Conservation (phyloP, 2,329 filamentous ascomycete species). For the Fusarium sp. region DNA sequence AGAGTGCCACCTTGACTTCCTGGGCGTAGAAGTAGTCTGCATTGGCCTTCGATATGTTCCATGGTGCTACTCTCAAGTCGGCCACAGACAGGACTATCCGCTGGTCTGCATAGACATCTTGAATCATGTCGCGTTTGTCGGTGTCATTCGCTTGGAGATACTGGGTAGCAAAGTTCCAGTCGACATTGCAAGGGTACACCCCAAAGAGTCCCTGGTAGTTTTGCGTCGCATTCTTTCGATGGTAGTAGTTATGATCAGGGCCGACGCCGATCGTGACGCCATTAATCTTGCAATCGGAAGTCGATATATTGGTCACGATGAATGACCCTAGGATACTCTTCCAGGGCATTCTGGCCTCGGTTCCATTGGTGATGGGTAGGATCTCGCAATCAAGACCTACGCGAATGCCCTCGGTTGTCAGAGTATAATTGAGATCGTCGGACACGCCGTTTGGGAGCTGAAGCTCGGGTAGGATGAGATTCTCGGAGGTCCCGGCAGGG, state of each 20-base stretch:
- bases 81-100: constrained; percentile 35
- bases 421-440: constrained; percentile 30
- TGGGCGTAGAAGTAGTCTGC: constrained; percentile 33
- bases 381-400: constrained; percentile 41
- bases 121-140: constrained; percentile 18
- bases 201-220: constrained; percentile 42
- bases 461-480: constrained; percentile 25
- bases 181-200: constrained; percentile 41
- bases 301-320: constrained; percentile 40
- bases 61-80: constrained; percentile 32
- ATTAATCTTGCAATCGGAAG: constrained; percentile 39
- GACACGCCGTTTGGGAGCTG: constrained; percentile 8
- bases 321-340: constrained; percentile 34
- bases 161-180: constrained; percentile 38
- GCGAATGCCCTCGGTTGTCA: constrained; percentile 36
- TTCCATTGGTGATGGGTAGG: constrained; percentile 37
- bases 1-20: constrained; percentile 34
- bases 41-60: constrained; percentile 8
- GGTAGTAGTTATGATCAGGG: constrained; percentile 40
- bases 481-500: constrained; percentile 28
- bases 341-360: constrained; percentile 32
- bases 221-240: constrained; percentile 41
- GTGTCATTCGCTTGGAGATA: constrained; percentile 16
- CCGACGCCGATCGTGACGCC: constrained; percentile 39
- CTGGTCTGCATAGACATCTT: constrained; percentile 38